A percentile compares a stretch with the other conserved stretches of the same genome.
Evolutionary conservation across 768 basidiomycete species (phyloP).

Genomic region (Tylopilus sp.): DNA sequence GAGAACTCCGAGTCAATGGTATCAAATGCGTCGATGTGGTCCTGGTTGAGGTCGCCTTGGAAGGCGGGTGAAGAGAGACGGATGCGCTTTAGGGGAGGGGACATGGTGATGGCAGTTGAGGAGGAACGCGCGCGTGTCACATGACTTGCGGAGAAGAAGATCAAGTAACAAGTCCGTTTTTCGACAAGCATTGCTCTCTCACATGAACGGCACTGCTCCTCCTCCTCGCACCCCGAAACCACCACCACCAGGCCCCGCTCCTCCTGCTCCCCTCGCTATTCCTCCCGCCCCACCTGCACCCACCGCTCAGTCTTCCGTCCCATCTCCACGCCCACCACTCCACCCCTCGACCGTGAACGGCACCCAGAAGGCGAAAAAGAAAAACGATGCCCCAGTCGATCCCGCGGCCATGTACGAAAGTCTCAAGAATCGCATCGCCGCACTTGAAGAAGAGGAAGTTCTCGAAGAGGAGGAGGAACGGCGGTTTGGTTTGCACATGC

Average conservation of each 20-base stretch:
- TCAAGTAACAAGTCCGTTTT: neutral
- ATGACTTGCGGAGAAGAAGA: constrained; percentile 10
- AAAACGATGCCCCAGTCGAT: constrained; percentile 65
- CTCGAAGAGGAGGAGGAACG: constrained; percentile 85
- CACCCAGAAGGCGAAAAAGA: constrained; percentile 64
- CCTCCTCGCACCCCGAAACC: constrained; percentile 43
- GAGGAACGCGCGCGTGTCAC: constrained; percentile 10
- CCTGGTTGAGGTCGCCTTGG: constrained; percentile 54
- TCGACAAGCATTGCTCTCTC: constrained; percentile 1
- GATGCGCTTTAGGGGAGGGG: constrained; percentile 54
- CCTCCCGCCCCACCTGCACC: constrained; percentile 29
- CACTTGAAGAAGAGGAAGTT: constrained; percentile 83
- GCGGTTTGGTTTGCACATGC: constrained; percentile 56
- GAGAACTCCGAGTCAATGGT: constrained; percentile 45
- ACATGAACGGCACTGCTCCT: constrained; percentile 45
- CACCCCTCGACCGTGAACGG: constrained; percentile 30
- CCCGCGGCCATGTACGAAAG: constrained; percentile 86
- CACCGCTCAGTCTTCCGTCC: constrained; percentile 33
- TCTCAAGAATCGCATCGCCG: constrained; percentile 84
- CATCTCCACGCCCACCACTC: constrained; percentile 30
- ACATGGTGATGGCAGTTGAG: neutral
- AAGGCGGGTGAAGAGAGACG: constrained; percentile 66
- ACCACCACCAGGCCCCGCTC: constrained; percentile 49
- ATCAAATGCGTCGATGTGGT: constrained; percentile 55
- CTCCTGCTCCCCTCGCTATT: constrained; percentile 29